Evolutionary conservation across 768 basidiomycete species (phyloP).

Genomic region (Boletus bicolor): DNA sequence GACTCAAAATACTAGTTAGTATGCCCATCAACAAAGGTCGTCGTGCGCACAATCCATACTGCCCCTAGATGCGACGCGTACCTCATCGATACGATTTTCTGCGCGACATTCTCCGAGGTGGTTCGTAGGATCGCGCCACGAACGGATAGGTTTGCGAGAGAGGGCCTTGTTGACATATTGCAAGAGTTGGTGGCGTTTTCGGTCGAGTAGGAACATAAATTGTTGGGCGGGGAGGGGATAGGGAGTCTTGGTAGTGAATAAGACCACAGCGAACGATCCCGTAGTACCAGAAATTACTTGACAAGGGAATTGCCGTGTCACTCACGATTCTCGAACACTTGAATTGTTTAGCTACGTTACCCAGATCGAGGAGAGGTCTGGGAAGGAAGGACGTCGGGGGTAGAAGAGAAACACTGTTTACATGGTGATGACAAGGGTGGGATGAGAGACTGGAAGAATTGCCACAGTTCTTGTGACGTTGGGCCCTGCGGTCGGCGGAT

Average conservation of each 20-base stretch:
- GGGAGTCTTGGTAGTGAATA: constrained; percentile 19
- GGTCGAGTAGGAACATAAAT: no score
- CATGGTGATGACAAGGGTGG: no score
- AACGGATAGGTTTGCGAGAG: constrained; percentile 29
- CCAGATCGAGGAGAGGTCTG: no score
- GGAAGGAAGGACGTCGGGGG: no score
- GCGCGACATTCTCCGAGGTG: constrained; percentile 72
- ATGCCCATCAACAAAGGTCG: constrained; percentile 8
- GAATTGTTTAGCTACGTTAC: no score
- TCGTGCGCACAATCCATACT: background rate
- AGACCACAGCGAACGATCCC: constrained; percentile 9
- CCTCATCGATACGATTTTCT: constrained; percentile 70
- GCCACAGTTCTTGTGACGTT: no score
- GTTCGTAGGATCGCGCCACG: constrained; percentile 73
- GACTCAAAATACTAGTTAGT: constrained; percentile 70
- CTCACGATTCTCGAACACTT: no score
- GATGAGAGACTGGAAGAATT: no score
- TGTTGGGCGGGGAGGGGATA: constrained; percentile 58
- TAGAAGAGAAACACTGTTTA: no score
- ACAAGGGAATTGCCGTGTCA: background rate
- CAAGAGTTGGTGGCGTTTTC: no score
- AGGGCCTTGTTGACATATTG: background rate
- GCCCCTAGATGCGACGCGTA: constrained; percentile 23
- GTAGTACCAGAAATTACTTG: background rate
- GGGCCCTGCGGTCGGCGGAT: no score